These are phyloP conservation scores for Arthroderma sp. DNA, from an alignment of 2,329 filamentous ascomycete species.

Conservation along the genomic window DNA sequence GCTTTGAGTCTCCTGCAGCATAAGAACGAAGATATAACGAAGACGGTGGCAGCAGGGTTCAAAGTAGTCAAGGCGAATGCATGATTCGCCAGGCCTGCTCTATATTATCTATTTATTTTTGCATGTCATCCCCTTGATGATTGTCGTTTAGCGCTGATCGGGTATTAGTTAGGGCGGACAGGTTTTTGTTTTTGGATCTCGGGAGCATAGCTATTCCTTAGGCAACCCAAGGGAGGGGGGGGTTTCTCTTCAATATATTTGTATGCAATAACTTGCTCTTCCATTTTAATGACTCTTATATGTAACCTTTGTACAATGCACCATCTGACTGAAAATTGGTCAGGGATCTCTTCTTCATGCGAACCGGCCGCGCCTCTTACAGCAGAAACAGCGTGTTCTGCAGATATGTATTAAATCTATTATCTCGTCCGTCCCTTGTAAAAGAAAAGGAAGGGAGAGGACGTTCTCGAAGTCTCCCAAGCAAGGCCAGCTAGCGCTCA, in stretches of 20 bases:
- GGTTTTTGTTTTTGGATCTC: not conserved
- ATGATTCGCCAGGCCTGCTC: slow-evolving; percentile 21
- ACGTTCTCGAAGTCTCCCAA: no score
- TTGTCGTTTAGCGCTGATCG: no score
- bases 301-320: not conserved
- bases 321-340: not conserved
- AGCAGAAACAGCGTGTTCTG: not conserved
- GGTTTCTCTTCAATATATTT: not conserved
- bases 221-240: no score
- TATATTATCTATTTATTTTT: not conserved
- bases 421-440: not conserved
- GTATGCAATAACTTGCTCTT: not conserved
- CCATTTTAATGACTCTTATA: not conserved
- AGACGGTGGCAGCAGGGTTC: slow-evolving; percentile 34
- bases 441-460: not conserved
- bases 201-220: no score
- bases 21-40: slow-evolving; percentile 38
- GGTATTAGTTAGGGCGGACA: not conserved
- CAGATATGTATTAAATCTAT: not conserved
- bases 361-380: not conserved
- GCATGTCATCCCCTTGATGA: not conserved
- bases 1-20: slow-evolving; percentile 80
- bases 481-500: not conserved
- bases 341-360: not conserved
- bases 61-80: slow-evolving; percentile 54